Conservation (phyloP, 148 eudicot genomes). For the Amaranthus hypochondriacus region DNA sequence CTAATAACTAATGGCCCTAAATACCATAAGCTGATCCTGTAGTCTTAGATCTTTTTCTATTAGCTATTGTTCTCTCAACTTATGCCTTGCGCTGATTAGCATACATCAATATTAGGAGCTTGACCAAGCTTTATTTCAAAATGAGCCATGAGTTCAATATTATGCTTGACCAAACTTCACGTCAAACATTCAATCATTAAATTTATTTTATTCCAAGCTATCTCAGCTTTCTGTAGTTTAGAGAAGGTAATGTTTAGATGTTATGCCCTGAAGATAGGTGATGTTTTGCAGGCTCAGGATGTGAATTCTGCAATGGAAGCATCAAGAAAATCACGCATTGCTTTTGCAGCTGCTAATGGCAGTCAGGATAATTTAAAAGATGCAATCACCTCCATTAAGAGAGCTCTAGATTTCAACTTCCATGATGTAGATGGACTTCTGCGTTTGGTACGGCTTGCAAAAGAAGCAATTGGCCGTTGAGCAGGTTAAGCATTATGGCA, state of each 20-base stretch:
- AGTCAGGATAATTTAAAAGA: slow-evolving; percentile 41
- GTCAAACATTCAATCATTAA: background rate
- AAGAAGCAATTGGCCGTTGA: slow-evolving; percentile 62
- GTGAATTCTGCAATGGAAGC: slow-evolving; percentile 93
- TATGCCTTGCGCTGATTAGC: background rate
- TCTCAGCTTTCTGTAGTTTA: background rate
- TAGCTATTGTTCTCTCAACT: background rate
- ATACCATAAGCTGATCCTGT: no score
- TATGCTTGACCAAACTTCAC: background rate
- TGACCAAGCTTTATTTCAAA: background rate
- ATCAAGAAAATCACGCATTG: slow-evolving; percentile 72
- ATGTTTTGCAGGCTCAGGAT: slow-evolving; percentile 66
- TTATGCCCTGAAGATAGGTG: slow-evolving; percentile 14
- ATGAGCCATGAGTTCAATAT: background rate
- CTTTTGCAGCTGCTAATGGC: slow-evolving; percentile 62
- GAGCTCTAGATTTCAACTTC: slow-evolving; percentile 85
- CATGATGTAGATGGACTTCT: slow-evolving; percentile 81
- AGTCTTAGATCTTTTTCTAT: background rate
- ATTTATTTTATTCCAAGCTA: background rate
- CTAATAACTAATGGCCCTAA: no score
- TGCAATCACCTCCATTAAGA: slow-evolving; percentile 55
- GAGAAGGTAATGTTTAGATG: background rate
- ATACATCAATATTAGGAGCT: background rate
- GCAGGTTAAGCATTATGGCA: slow-evolving; percentile 3
- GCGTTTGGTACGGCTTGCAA: slow-evolving; percentile 79